A percentile compares a stretch with the other conserved stretches of the same genome.
phyloP scores from a whole-genome alignment of 176 grass and related monocot genomes.

The Lolium perenne region DNA sequence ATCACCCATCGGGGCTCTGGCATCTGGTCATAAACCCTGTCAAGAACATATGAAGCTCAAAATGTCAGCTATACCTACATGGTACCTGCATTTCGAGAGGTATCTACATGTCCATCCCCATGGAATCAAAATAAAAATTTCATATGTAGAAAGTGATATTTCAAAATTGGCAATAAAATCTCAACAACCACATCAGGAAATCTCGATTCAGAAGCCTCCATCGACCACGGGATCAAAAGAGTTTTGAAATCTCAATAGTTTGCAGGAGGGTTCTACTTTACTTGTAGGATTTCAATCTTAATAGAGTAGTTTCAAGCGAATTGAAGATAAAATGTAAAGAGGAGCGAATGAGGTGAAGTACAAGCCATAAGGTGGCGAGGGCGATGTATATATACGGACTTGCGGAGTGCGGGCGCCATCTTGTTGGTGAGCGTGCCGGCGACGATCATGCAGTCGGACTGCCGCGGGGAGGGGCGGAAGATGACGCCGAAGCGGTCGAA shows the following conservation, averaged over 20 bases:
- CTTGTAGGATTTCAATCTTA: not conserved
- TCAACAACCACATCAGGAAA: not conserved
- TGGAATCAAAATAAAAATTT: not conserved
- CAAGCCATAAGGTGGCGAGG: not conserved
- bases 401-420: constrained; percentile 88
- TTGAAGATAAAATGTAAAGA: too few relatives aligned
- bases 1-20: constrained; percentile 89
- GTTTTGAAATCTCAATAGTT: not conserved
- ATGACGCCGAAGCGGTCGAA: constrained; percentile 94
- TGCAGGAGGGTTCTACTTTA: not conserved
- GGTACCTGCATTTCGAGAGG: not conserved
- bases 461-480: constrained; percentile 85
- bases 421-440: constrained; percentile 94
- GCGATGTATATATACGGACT: constrained; percentile 39
- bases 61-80: not conserved
- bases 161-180: not conserved
- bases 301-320: too few relatives aligned
- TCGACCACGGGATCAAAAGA: not conserved
- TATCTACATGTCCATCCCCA: not conserved
- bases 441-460: constrained; percentile 96
- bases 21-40: constrained; percentile 43
- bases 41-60: not conserved
- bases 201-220: too few relatives aligned
- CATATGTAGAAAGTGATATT: not conserved
- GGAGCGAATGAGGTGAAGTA: not conserved